phyloP scores from a whole-genome alignment of 371 early-diverging fungal species.

The Chytridiales sp. region DNA sequence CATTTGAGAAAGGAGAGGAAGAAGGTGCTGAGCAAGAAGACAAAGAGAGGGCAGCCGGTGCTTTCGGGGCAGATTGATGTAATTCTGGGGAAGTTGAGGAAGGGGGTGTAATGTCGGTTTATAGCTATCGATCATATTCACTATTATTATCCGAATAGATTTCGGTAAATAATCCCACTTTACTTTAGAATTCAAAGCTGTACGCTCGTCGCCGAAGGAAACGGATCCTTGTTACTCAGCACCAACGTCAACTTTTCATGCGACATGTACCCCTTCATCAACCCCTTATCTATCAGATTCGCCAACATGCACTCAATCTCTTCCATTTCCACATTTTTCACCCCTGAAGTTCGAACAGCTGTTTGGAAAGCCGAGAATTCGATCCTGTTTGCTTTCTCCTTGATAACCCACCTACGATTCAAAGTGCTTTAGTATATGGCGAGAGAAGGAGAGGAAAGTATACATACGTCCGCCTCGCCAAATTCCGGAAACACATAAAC shows the following conservation, averaged over 20 bases:
- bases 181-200: neutral
- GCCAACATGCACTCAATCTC: constrained; percentile 56
- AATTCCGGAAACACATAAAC: constrained; percentile 65
- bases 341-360: constrained; percentile 42
- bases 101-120: too few species aligned
- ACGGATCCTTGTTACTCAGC: constrained; percentile 72
- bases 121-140: too few species aligned
- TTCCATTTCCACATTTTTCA: constrained; percentile 22
- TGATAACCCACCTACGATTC: constrained; percentile 49
- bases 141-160: too few species aligned
- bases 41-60: constrained; percentile 14
- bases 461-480: constrained; percentile 75
- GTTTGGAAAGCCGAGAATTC: constrained; percentile 54
- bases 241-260: constrained; percentile 77
- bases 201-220: constrained; percentile 54
- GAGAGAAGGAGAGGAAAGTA: neutral
- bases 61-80: constrained; percentile 14
- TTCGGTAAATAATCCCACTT: neutral
- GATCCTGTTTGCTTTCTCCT: constrained; percentile 53
- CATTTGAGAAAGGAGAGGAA: constrained; percentile 10
- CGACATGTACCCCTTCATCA: constrained; percentile 83
- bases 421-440: neutral
- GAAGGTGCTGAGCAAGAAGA: constrained; percentile 1
- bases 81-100: constrained; percentile 1
- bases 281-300: constrained; percentile 78